phyloP scores from a whole-genome alignment of 2,329 filamentous ascomycete genomes.

The Triangularia verruculosa region DNA sequence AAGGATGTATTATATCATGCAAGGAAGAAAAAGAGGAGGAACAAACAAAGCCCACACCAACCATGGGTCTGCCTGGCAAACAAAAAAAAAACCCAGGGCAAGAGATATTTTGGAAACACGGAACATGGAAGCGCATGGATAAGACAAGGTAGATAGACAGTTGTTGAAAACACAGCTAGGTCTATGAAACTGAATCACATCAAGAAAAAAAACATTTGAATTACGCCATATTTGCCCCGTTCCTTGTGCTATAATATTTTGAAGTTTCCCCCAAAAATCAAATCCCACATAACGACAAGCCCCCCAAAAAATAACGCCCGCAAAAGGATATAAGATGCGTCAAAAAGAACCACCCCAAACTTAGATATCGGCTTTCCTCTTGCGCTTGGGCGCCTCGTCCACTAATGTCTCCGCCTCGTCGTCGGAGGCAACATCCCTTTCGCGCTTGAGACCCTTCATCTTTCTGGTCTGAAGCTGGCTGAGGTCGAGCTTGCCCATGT shows the following conservation, averaged over 20 bases:
- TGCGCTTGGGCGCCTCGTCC: slow-evolving; percentile 36
- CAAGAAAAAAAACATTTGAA: neutral
- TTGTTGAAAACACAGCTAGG: neutral
- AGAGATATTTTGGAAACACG: neutral
- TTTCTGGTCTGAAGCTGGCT: slow-evolving; percentile 87
- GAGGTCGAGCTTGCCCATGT: slow-evolving; percentile 87
- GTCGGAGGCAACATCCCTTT: slow-evolving; percentile 58
- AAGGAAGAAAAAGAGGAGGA: neutral
- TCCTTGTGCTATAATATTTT: neutral
- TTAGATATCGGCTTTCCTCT: slow-evolving; percentile 37
- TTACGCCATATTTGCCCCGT: neutral
- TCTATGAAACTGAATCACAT: slow-evolving; percentile 1
- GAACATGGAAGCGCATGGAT: neutral
- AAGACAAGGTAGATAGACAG: neutral
- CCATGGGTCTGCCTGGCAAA: neutral
- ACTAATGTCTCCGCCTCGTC: slow-evolving; percentile 38
- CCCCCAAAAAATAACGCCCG: neutral
- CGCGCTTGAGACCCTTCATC: slow-evolving; percentile 97
- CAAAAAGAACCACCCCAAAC: slow-evolving; percentile 2
- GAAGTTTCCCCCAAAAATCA: neutral
- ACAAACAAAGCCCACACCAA: neutral
- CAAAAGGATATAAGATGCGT: slow-evolving; percentile 3
- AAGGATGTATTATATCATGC: neutral
- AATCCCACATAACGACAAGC: neutral
- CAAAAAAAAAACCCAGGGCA: neutral